Base-by-base conservation (phyloP, 805 yeast species). In the Hanseniaspora meyeri region DNA sequence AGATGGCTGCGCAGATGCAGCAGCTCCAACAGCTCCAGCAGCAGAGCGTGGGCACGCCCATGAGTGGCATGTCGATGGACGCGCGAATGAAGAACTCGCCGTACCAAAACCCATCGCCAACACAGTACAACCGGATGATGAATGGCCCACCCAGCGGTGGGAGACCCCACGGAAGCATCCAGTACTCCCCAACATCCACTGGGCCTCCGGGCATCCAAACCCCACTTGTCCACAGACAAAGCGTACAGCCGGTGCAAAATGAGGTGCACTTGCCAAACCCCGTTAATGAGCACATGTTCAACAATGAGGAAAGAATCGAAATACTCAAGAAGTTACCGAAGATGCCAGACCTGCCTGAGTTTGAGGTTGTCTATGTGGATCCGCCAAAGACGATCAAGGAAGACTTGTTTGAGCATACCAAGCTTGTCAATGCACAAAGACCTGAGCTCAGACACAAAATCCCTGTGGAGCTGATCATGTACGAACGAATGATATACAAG, bases 161-260 rank as follows among this genome's bases (percentile, higher is more conserved):
- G 16, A 31, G 38, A n/a, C 0, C 27, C 6, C 37, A 47, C 14
- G 38, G 29, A 32, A 46, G 39, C 39, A 31, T 14, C 11, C 36
- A 32, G 19, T 34, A 34, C n/a, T 32, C 49, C 27, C 38, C 50
- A 40, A 20, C 14, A 14, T 45, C 51, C 7, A 37, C 24, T 27
- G 49, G 31, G 5, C 24, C 50, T 14, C 19, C n/a, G 20, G 24
- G 39, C 8, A 55, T 40, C 14, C 19, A 40, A 19, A 40, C 71
- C 55, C 74, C 77, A 2, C 70, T 71, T 57, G 75, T 81, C 1
- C 70, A 70, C 4, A 65, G 69, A 9, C 65, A 72, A 0, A 85
- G 80, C 58, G 82, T 82, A 55, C 27, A 16, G 9, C 27, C 12
- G 4, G n/a, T 17, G 16, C 54, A 16, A 43, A 40, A 4, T n/a